phyloP scores from a whole-genome alignment of 139 green algal genomes.

The Micromonas commoda region DNA sequence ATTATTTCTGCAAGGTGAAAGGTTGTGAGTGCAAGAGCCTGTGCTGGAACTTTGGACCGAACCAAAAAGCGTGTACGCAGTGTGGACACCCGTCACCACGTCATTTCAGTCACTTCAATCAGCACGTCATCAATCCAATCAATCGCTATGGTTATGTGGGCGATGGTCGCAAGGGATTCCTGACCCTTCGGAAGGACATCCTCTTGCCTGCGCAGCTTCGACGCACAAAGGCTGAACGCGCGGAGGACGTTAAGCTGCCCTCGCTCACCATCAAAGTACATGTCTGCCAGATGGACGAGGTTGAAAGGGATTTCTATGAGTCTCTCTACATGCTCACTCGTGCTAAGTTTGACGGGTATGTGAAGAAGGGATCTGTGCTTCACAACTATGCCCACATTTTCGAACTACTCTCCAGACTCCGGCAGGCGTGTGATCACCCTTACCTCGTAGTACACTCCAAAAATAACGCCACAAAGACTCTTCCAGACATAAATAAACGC shows the following conservation, averaged over 20 bases:
- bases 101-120: constrained; percentile 84
- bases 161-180: constrained; percentile 54
- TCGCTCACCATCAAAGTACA: constrained; percentile 45
- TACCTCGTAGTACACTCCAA: constrained; percentile 78
- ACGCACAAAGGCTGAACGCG: constrained; percentile 84
- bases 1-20: constrained; percentile 77
- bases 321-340: constrained; percentile 79
- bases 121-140: constrained; percentile 73
- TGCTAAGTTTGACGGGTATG: constrained; percentile 52
- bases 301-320: constrained; percentile 89
- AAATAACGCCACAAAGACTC: too few relatives aligned
- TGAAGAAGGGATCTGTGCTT: constrained; percentile 39
- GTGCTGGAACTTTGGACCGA: constrained; percentile 42
- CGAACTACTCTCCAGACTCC: constrained; percentile 82
- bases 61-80: constrained; percentile 48
- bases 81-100: constrained; percentile 50
- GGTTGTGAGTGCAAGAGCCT: constrained; percentile 59
- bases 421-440: constrained; percentile 73
- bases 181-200: constrained; percentile 65
- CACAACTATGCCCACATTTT: constrained; percentile 82
- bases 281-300: constrained; percentile 30
- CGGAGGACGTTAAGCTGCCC: constrained; percentile 82
- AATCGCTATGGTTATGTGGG: constrained; percentile 56
- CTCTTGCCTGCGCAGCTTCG: constrained; percentile 66
- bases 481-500: background rate